Evolutionary conservation across 1,284 basidiomycete species (phyloP), one percentile per base, ranked within the genome.

Genomic region (Ceratobasidium sp.): DNA sequence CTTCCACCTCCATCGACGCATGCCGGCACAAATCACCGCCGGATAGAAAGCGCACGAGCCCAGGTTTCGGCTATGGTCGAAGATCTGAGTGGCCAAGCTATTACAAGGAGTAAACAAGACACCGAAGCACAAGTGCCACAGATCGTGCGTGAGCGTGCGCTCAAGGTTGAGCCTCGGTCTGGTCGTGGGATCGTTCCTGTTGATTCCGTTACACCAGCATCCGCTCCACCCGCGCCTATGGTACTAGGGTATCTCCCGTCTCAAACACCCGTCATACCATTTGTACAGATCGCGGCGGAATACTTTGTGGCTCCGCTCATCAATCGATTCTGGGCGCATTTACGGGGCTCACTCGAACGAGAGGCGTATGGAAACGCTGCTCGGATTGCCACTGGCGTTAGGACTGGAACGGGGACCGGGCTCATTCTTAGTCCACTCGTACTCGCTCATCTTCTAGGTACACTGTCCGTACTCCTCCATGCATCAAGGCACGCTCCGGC

Each of bases 271-370:
- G 81, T 84, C 9, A 82, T 85, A 7, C 79, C 84, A 0, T 97
- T 94, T 85, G 91, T 90, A n/a, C 88, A 91, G 63, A 86, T 97
- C 39, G 95, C 95, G 0, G 94, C 94, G 0, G 95, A 96, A 83
- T 92, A 86, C 84, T 98, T 97, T 85, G 89, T 98, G 72, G 90
- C 93, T 76, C 97, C 97, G 0, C 87, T 98, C 44, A 89, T 98
- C 84, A 94, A 96, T 82, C 91, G 93, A 9, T 97, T 98, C 85
- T 97, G 96, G 95, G 84, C 90, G n/a, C 94, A 96, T 85, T 89
- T 97, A 60, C 90, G 94, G 18, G 94, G 97, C 82, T 92, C 94
- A 82, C 90, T 93, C 80, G 89, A 89, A 9, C 89, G 94, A 42
- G 94, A 95, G 82, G 61, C 87, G 87, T 95, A 95, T 82, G 55